Base-by-base conservation (phyloP, 140 eudicot species). In the Anethum foeniculum region DNA sequence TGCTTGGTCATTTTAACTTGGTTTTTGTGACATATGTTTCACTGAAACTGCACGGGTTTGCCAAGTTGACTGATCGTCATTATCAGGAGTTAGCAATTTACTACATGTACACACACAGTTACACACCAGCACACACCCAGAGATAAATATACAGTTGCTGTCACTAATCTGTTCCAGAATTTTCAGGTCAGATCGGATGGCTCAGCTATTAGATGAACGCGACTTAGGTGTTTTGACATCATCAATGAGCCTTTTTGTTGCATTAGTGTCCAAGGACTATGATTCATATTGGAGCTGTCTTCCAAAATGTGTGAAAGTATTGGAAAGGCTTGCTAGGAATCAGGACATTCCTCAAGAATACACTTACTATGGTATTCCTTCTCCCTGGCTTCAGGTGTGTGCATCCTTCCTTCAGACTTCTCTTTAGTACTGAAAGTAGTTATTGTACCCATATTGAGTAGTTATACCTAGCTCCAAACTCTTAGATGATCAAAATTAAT, bases 351-450 rank as follows among this genome's bases (percentile, higher is more conserved):
- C 98, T 38, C 98, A 92, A 87, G 99, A 95, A 83, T 95, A 95
- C 82, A 91, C 98, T 46, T 93, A 93, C 77, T 93, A 95, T 85
- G 99, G 99, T 52, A 95, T 95, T 54, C 97, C 99, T 54, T 95
- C 99, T 58, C 99, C 99, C 56, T 95, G 99, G 99, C 97, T 95
- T 85, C 99, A 95, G 96, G 98, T 94, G 73, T 84, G 92, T 87
- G 81, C 68, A 46, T 79, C 72, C 28, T 79, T 80, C 76, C 38
- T 41, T 80, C 58, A 67, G 76, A 68, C 77, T 65, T 23, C 9
- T n/a, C 7, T 72, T 82, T 64, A 46, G 64, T 30, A 60, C 58
- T 67, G 30, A 36, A 79, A 73, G 62, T 68, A 62, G 34, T 48
- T 69, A 58, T 15, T 56, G 34, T 67, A 56, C 48, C 52, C 25